Percentiles rank a stretch among this genome's conserved stretches.
These are phyloP conservation scores for Litchi chinensis DNA, from an alignment of 345 rosid species.

Conservation along the genomic window DNA sequence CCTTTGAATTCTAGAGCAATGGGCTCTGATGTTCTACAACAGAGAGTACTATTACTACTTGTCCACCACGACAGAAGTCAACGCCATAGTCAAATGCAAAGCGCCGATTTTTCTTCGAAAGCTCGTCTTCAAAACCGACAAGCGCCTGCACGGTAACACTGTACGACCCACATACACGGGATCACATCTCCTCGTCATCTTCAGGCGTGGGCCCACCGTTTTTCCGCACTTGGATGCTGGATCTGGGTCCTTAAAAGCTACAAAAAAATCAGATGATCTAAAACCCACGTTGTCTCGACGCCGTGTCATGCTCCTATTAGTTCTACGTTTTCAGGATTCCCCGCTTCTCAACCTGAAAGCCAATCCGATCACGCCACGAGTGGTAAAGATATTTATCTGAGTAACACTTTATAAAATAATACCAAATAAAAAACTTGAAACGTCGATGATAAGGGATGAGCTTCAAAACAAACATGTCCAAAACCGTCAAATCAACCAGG, in stretches of 20 bases:
- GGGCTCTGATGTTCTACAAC: slow-evolving; percentile 2
- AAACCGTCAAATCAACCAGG: neutral
- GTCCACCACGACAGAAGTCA: neutral
- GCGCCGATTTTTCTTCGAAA: neutral
- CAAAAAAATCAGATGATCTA: slow-evolving; percentile 8
- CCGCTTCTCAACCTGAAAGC: neutral
- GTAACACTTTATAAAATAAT: neutral
- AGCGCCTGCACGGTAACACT: neutral
- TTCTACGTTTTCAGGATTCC: neutral
- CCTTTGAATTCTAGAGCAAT: neutral
- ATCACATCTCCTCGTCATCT: neutral
- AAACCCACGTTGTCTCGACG: neutral
- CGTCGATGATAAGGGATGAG: slow-evolving; percentile 6
- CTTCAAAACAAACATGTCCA: neutral
- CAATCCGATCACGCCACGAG: neutral
- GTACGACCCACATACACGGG: neutral
- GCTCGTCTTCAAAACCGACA: neutral
- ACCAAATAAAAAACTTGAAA: neutral
- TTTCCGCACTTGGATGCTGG: slow-evolving; percentile 31
- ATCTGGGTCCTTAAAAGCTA: slow-evolving; percentile 9
- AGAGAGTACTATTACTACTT: neutral
- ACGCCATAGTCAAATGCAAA: neutral
- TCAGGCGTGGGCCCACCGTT: neutral
- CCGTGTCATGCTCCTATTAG: neutral
- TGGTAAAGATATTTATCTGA: neutral